Evolutionary conservation across 768 basidiomycete genomes (phyloP).

Genomic region (Dictyophora rubrovolvata): DNA sequence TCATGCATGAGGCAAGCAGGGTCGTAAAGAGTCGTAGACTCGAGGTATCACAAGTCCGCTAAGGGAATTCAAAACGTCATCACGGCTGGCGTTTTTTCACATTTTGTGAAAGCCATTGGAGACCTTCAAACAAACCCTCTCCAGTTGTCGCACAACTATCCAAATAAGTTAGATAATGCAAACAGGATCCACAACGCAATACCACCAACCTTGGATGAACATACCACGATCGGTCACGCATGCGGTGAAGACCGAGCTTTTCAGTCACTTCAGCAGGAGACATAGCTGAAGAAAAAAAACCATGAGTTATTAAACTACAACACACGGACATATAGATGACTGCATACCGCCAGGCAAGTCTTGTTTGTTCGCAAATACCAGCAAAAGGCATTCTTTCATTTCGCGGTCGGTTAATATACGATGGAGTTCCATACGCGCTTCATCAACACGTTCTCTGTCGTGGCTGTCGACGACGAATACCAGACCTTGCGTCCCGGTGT

Average conservation of each 20-base stretch:
- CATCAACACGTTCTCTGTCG: constrained; percentile 90
- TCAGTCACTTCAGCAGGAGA: constrained; percentile 99
- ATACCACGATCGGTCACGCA: constrained; percentile 98
- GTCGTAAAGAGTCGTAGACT: constrained; percentile 6
- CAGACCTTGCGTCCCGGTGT: constrained; percentile 96
- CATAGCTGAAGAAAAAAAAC: too few species aligned
- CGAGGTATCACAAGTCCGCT: constrained; percentile 9
- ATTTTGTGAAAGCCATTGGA: constrained; percentile 96
- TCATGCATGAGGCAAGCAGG: neutral
- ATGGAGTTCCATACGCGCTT: constrained; percentile 92
- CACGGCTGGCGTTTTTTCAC: constrained; percentile 86
- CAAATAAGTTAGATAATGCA: neutral
- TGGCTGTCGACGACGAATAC: constrained; percentile 98
- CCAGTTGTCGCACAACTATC: constrained; percentile 89
- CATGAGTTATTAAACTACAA: constrained; percentile 5
- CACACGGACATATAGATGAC: neutral
- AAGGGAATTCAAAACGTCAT: constrained; percentile 11
- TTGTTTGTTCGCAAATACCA: constrained; percentile 99
- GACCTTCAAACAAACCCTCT: constrained; percentile 92
- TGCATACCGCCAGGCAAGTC: constrained; percentile 88
- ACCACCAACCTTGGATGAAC: constrained; percentile 85
- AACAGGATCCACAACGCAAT: neutral
- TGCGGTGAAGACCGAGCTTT: constrained; percentile 87
- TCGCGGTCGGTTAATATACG: constrained; percentile 93
- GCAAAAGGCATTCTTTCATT: constrained; percentile 93